phyloP scores from a whole-genome alignment of 2,329 filamentous ascomycete species.

The Chaetomiaceae sp. region DNA sequence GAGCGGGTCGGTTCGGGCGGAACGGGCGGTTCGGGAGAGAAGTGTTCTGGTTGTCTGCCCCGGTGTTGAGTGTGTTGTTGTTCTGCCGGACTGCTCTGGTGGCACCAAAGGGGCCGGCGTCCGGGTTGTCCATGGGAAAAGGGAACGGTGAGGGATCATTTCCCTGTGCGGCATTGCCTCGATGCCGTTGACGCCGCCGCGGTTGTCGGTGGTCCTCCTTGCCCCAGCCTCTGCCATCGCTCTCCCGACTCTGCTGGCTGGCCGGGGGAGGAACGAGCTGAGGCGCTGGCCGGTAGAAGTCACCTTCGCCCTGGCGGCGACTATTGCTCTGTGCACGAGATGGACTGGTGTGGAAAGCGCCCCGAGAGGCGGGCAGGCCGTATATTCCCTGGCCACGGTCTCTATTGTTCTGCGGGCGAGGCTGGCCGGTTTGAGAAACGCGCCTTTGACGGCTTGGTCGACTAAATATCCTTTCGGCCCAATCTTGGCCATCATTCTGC shows the following conservation, averaged over 20 bases:
- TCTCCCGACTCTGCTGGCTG: neutral
- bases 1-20: neutral
- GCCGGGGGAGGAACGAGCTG: neutral
- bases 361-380: neutral
- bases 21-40: neutral
- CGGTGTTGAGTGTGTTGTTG: neutral
- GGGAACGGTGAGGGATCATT: neutral
- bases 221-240: neutral
- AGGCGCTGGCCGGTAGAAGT: neutral
- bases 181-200: neutral
- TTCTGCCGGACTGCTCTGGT: neutral
- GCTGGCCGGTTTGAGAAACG: neutral
- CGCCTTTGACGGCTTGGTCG: neutral
- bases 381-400: neutral
- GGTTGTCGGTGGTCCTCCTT: neutral
- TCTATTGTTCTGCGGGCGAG: neutral
- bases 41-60: neutral
- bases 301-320: neutral
- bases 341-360: neutral
- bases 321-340: neutral
- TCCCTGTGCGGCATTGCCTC: neutral
- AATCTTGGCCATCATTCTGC: neutral
- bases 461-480: neutral
- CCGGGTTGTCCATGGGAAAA: slow-evolving; percentile 2
- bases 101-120: neutral